Evolutionary conservation across 805 yeast species (phyloP), one percentile per base, ranked within the genome.

Genomic region (Yamadazyma philogaea): DNA sequence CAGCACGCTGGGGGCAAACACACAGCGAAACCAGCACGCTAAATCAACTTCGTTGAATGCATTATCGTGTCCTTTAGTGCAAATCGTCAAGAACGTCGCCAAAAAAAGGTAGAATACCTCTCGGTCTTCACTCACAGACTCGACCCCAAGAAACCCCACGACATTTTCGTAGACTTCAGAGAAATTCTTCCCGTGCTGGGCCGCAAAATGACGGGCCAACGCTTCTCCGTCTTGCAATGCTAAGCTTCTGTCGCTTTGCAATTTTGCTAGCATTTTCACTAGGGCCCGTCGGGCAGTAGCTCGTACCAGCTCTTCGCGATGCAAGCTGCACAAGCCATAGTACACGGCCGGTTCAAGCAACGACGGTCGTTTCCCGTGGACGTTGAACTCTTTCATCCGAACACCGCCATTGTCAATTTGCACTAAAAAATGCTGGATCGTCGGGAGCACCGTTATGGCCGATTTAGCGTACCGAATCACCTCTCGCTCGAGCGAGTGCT

Each of bases 21-120:
- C 47, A 4, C 72, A 64, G 6, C 44, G 47, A 1, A 68, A 55
- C 73, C 73, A 70, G 11, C 33, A 47, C 3, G 34, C 21, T 14
- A 59, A 42, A 37, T 60, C 53, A 3, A 34, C 38, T 4, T 15
- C 30, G 5, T 14, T 22, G 14, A 21, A 40, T 2, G 14, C 8
- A 20, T 18, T 17, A 4, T 21, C 28, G 14, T 22, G 19, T 6
- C 14, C 43, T n/a, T 32, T 28, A 15, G 18, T 11, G 10, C 33
- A 34, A 24, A 24, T 7, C 28, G 28, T 24, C n/a, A 24, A 24
- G 28, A 24, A 24, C 4, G 28, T 7, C 12, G 12, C 10, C 28
- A 24, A 24, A 7, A 24, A 24, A 11, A 24, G 12, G 12, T 24
- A 24, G 12, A 24, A 24, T n/a, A 24, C 3, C 12, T 7, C 8